A percentile compares a stretch with the other conserved stretches of the same genome.
These are phyloP conservation scores for Talaromyces sp. DNA, from an alignment of 2,329 filamentous ascomycete species.

Conservation along the genomic window DNA sequence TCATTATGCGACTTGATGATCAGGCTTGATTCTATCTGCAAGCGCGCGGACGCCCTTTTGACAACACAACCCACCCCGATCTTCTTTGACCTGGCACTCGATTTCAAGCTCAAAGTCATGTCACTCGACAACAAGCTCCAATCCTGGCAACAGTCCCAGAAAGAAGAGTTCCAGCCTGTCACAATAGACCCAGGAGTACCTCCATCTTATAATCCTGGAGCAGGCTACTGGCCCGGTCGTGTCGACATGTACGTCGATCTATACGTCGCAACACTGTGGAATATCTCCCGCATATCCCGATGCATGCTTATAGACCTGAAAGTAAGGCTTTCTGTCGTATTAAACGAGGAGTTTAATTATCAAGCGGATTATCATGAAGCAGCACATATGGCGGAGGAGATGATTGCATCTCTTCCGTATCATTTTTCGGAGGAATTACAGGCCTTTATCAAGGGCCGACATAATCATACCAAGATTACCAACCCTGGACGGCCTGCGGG, in stretches of 20 bases:
- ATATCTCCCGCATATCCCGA: background rate
- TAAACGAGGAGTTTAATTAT: background rate
- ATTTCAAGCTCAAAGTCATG: background rate
- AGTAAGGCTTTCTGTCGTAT: background rate
- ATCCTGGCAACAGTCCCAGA: background rate
- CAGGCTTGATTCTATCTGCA: background rate
- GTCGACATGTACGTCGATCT: constrained; percentile 1
- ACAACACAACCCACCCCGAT: background rate
- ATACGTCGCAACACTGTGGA: background rate
- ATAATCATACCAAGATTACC: constrained; percentile 1
- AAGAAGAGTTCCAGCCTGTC: background rate
- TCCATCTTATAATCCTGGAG: background rate
- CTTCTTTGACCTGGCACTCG: background rate
- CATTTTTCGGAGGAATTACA: constrained; percentile 1
- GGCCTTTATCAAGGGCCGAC: background rate
- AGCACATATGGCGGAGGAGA: background rate
- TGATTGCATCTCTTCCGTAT: background rate
- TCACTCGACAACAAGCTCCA: background rate
- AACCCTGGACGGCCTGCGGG: background rate
- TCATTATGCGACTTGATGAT: background rate
- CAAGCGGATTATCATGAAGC: background rate
- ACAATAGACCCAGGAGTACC: background rate
- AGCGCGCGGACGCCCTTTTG: background rate
- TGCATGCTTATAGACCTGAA: background rate
- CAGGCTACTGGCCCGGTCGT: background rate